Evolutionary conservation across 345 rosid genomes (phyloP), one percentile per base, ranked within the genome.

Genomic region (Eucalyptus virginea): DNA sequence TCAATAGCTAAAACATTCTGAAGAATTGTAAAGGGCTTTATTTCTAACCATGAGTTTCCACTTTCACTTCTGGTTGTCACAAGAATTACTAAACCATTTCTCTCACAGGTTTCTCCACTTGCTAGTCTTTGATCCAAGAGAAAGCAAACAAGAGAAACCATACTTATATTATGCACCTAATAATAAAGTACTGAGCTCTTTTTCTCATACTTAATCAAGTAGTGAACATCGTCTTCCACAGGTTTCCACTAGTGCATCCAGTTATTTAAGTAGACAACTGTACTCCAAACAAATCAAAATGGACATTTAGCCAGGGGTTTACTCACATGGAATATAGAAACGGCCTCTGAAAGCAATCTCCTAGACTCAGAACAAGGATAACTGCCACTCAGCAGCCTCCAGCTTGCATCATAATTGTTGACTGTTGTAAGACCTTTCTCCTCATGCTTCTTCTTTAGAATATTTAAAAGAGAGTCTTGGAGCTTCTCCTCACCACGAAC

Each of bases 291-390:
- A 34, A 65, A 37, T 30, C 56, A 87, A 37, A 42, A 87, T 67
- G 42, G 48, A n/a, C 42, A 60, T n/a, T 54, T 50, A 81, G 80
- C 45, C 47, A 88, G 88, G 48, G 83, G 56, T 62, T 49, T 62
- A 94, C 98, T 96, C 92, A 98, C 99, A 92, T 95, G 99, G 90
- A 96, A 98, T 91, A 98, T 98, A 85, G 98, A 92, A 90, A 97
- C 95, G n/a, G 99, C 98, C 89, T 98, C 98, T 87, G 97, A 94
- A 65, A 98, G 94, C 89, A 98, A 91, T 88, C 92, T 87, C 89
- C 94, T 94, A 88, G 94, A 92, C 87, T 95, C 98, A 86, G 95
- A 91, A 90, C 97, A 90, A 87, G 95, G 93, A 87, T 93, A 90
- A 92, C 91, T 96, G 86, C 97, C 97, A 67, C 95, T 95, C 47